Percentiles rank a stretch among this genome's conserved stretches.
These are phyloP conservation scores for Chytriomyces sp. DNA, from an alignment of 192 early-diverging fungal genomes.

Conservation along the genomic window DNA sequence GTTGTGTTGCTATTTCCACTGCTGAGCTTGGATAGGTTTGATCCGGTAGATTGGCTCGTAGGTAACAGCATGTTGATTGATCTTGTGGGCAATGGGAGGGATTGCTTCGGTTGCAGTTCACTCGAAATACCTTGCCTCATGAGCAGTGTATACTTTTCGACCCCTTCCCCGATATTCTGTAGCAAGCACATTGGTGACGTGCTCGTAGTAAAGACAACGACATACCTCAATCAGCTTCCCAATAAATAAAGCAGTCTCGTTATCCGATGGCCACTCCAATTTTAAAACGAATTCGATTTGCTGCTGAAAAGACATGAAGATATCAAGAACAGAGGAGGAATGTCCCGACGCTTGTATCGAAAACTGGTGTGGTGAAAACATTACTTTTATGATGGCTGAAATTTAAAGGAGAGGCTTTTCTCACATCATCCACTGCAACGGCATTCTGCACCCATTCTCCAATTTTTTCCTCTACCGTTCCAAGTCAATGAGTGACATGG, in stretches of 20 bases:
- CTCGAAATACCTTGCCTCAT: conserved; percentile 20
- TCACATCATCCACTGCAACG: conserved; percentile 46
- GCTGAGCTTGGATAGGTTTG: background rate
- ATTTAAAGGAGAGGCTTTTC: conserved; percentile 4
- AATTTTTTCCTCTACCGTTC: conserved; percentile 39
- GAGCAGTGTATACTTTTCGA: conserved; percentile 32
- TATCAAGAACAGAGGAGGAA: conserved; percentile 52
- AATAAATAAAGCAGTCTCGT: conserved; percentile 28
- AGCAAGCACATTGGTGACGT: background rate
- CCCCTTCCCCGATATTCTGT: conserved; percentile 29
- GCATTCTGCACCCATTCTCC: conserved; percentile 48
- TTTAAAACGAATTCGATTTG: conserved; percentile 44
- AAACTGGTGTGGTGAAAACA: conserved; percentile 23
- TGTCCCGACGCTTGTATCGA: conserved; percentile 30
- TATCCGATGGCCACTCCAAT: conserved; percentile 45
- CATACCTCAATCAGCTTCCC: conserved; percentile 38
- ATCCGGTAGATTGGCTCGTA: conserved; percentile 18
- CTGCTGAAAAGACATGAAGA: conserved; percentile 54
- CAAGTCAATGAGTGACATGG: background rate
- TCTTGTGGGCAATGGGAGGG: background rate
- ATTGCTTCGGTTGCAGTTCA: conserved; percentile 4
- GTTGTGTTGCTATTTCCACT: conserved; percentile 13
- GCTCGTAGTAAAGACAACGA: background rate
- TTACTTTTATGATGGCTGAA: background rate
- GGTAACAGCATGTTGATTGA: background rate